These are phyloP conservation scores for Berkeleyomyces basicola DNA, from an alignment of 2,329 filamentous ascomycete species.

Conservation along the genomic window DNA sequence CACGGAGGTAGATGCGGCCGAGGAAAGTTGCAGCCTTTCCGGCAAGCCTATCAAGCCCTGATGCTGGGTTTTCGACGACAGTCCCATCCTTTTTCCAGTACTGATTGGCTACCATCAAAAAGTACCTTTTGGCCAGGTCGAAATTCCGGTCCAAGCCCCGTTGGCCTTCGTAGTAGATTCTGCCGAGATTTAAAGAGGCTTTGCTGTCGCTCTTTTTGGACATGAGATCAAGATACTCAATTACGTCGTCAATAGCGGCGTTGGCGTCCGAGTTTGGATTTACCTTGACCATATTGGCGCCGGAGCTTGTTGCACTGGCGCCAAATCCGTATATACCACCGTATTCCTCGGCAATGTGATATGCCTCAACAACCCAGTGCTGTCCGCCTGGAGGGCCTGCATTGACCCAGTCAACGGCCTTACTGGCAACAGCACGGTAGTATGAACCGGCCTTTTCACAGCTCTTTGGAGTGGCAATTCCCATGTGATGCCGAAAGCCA, in stretches of 20 bases:
- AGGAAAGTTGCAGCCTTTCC: slow-evolving; percentile 75
- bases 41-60: slow-evolving; percentile 59
- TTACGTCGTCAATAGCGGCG: slow-evolving; percentile 77
- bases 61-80: slow-evolving; percentile 49
- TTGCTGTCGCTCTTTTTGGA: slow-evolving; percentile 79
- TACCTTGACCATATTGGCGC: slow-evolving; percentile 59
- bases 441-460: slow-evolving; percentile 75
- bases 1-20: slow-evolving; percentile 76
- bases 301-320: slow-evolving; percentile 77
- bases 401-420: slow-evolving; percentile 73
- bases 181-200: slow-evolving; percentile 70
- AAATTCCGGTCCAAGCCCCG: slow-evolving; percentile 58
- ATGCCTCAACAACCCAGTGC: slow-evolving; percentile 59
- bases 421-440: slow-evolving; percentile 88
- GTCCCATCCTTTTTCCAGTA: slow-evolving; percentile 75
- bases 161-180: slow-evolving; percentile 77
- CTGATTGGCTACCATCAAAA: slow-evolving; percentile 58
- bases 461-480: slow-evolving; percentile 69
- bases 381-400: slow-evolving; percentile 83
- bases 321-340: slow-evolving; percentile 93
- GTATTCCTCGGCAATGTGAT: slow-evolving; percentile 73
- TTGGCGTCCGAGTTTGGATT: slow-evolving; percentile 63
- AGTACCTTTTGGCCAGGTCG: slow-evolving; percentile 60
- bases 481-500: slow-evolving; percentile 68
- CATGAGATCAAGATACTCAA: slow-evolving; percentile 85